These are phyloP conservation scores for Vanrija sp. DNA, from an alignment of 1,284 basidiomycete genomes.

Conservation along the genomic window DNA sequence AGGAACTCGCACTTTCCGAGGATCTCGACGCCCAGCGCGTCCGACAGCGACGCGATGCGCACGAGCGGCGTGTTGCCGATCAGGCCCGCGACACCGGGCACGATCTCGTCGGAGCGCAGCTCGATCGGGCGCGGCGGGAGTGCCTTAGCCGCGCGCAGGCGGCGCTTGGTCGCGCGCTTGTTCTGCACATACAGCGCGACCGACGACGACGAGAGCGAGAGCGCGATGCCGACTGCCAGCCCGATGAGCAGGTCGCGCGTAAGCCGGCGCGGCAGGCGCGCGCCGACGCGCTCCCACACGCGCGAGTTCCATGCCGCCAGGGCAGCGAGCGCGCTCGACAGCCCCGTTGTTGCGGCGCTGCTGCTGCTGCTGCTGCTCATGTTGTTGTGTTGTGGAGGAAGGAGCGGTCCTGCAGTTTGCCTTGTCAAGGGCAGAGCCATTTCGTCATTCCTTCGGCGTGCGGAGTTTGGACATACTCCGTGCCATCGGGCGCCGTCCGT, in stretches of 20 bases:
- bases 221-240: conserved; percentile 63
- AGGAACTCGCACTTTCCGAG: conserved; percentile 61
- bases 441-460: no score
- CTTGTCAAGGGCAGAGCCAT: no score
- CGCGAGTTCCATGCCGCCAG: background rate
- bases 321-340: background rate
- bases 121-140: conserved; percentile 64
- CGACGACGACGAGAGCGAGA: conserved; percentile 64
- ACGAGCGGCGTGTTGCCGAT: conserved; percentile 96
- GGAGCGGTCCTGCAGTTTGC: no score
- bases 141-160: conserved; percentile 38
- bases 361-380: no score
- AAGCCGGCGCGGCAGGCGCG: conserved; percentile 25
- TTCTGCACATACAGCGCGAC: conserved; percentile 56
- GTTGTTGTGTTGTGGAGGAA: no score
- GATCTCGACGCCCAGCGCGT: conserved; percentile 88
- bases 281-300: conserved; percentile 22
- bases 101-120: conserved; percentile 63
- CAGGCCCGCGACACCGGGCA: conserved; percentile 70
- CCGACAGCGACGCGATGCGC: conserved; percentile 83
- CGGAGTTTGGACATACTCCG: no score
- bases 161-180: conserved; percentile 47
- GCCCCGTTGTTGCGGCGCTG: no score
- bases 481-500: no score
- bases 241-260: conserved; percentile 58